Conservation (phyloP, 163 green algal species). For the Coccomyxa subellipsoidea region DNA sequence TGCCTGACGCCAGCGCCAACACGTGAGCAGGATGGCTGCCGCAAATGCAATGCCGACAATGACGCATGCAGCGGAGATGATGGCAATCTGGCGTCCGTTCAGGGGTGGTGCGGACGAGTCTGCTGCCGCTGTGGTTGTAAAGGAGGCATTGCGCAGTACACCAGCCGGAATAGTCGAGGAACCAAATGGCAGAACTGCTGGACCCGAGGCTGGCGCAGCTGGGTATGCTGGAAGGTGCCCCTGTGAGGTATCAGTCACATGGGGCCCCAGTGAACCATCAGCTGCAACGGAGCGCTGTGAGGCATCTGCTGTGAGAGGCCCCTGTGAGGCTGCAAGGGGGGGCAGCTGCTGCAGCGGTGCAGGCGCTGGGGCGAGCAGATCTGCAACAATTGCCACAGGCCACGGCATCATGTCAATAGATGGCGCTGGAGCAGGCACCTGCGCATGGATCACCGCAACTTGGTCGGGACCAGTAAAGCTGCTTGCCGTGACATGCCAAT, state of each 20-base stretch:
- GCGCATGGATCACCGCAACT: not conserved
- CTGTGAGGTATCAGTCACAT: not conserved
- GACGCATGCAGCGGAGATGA: not conserved
- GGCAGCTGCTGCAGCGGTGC: not conserved
- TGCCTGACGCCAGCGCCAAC: not conserved
- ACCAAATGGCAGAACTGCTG: not conserved
- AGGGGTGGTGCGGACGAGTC: not conserved
- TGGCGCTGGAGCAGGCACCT: not conserved
- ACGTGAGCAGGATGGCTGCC: not conserved
- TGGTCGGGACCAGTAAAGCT: no score
- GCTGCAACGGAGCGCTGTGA: no score
- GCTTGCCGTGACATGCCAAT: no score
- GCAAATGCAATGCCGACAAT: not conserved
- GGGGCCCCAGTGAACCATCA: not conserved
- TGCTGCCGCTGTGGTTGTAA: not conserved
- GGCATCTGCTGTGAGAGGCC: not conserved
- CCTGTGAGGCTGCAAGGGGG: no score
- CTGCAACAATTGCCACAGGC: not conserved
- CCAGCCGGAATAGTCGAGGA: not conserved
- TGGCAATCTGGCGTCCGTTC: not conserved
- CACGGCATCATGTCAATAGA: not conserved
- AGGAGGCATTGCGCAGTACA: not conserved
- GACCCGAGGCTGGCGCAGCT: not conserved
- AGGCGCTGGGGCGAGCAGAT: not conserved
- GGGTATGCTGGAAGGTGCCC: not conserved